Evolutionary conservation across 2,329 filamentous ascomycete genomes (phyloP), one percentile per base, ranked within the genome.

Genomic region (Nemania bipapillata): DNA sequence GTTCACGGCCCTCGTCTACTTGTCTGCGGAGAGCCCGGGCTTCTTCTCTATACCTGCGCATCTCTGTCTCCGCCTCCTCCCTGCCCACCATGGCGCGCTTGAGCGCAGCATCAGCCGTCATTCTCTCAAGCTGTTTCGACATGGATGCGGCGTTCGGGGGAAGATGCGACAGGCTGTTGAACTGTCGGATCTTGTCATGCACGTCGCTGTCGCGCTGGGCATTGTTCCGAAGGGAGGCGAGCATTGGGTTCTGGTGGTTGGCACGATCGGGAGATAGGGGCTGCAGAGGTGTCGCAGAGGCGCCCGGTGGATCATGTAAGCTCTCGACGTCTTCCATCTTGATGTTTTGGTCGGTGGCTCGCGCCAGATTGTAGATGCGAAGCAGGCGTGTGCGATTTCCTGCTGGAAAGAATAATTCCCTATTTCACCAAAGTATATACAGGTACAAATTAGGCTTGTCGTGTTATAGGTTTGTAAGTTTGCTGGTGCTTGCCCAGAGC

Each of bases 21-120:
- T 90, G 86, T 69, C 83, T 86, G 65, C 84, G 84, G 68, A 92
- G 77, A 49, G 79, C 75, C 66, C 84, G 82, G 22, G 81, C 80
- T 76, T 93, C 91, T 8, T 92, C 89, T 68, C 86, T 85, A 74
- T 88, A 86, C 49, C 85, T 85, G 70, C 86, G 85, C 81, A 89
- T 85, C 74, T 93, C 90, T n/a, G 81, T 82, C 80, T 93, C 91
- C 12, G 90, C 89, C 80, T 91, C 90, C 76, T 94, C 91, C 50
- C 90, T 85, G 15, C 89, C 90, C 55, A 91, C 77, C 83, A 90
- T 87, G 70, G 89, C 89, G 55, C 89, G 86, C 78, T 89, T 90
- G 17, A 91, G 81, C 32, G 89, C 89, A 35, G 89, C 88, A 73
- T 91, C 89, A 73, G 87, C 89, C 55, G 84, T 88, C 79, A 87